Evolutionary conservation across 208 protist genomes (phyloP).

Genomic region (Chromosphaera perkinsii): DNA sequence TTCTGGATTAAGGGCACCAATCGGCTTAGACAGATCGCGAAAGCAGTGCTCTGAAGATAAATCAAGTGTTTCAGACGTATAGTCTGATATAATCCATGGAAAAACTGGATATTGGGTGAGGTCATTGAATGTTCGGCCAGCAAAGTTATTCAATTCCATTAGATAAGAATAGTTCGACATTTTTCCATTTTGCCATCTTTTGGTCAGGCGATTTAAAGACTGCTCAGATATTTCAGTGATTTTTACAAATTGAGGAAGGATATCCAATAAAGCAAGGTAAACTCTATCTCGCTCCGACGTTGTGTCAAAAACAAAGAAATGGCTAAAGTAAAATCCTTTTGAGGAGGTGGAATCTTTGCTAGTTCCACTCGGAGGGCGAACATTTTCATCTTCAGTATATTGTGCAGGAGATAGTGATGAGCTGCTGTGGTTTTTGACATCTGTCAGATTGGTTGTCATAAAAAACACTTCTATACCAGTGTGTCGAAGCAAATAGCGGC

Average conservation of each 20-base stretch:
- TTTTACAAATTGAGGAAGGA: background rate
- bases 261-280: background rate
- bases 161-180: constrained; percentile 67
- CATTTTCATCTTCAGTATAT: background rate
- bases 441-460: background rate
- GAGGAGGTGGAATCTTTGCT: background rate
- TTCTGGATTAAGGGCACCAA: constrained; percentile 71
- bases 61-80: too few relatives aligned
- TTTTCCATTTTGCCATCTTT: constrained; percentile 51
- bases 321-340: background rate
- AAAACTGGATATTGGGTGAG: constrained; percentile 91
- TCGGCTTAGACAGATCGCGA: constrained; percentile 79
- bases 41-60: constrained; percentile 52
- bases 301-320: background rate
- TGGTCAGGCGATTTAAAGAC: background rate
- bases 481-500: constrained; percentile 52
- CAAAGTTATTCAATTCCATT: constrained; percentile 66
- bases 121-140: constrained; percentile 65
- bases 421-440: background rate
- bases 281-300: background rate
- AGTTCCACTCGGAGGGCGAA: background rate
- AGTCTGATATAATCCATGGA: too few relatives aligned
- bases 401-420: background rate
- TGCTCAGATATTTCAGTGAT: too few relatives aligned
- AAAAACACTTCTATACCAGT: constrained; percentile 22